phyloP scores from a whole-genome alignment of 2,329 filamentous ascomycete species.

The Claviceps fusiformis region DNA sequence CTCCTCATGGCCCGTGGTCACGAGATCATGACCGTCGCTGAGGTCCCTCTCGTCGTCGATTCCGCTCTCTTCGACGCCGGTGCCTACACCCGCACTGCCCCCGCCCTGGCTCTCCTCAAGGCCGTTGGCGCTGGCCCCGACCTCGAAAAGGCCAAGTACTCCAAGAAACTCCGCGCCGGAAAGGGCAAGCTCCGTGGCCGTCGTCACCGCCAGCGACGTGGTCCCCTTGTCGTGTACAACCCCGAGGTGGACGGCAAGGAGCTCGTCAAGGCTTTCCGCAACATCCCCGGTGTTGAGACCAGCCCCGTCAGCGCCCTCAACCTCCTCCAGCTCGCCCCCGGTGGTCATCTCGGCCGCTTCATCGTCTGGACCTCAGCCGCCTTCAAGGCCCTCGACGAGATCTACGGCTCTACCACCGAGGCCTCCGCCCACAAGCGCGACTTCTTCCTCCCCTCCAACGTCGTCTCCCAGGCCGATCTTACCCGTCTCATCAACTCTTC shows the following conservation, averaged over 20 bases:
- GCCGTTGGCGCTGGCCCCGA: conserved; percentile 82
- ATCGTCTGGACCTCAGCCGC: conserved; percentile 97
- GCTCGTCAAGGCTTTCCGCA: conserved; percentile 90
- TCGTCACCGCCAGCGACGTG: conserved; percentile 93
- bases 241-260: conserved; percentile 90
- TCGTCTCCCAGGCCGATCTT: conserved; percentile 89
- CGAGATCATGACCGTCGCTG: conserved; percentile 80
- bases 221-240: conserved; percentile 95
- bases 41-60: conserved; percentile 94
- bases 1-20: conserved; percentile 95
- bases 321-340: conserved; percentile 97
- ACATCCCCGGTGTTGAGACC: conserved; percentile 97
- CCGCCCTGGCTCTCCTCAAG: conserved; percentile 76
- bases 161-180: conserved; percentile 92
- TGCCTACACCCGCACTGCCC: conserved; percentile 75
- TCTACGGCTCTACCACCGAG: conserved; percentile 89
- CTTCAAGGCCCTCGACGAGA: conserved; percentile 89
- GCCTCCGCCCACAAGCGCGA: conserved; percentile 95
- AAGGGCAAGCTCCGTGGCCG: conserved; percentile 98
- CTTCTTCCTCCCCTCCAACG: conserved; percentile 88
- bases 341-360: conserved; percentile 98
- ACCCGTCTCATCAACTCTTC: conserved; percentile 98
- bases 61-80: conserved; percentile 73
- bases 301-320: conserved; percentile 87
- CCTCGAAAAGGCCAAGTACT: conserved; percentile 88